Conservation (phyloP, 768 basidiomycete species). For the Boletus pseudo-olivaceus region DNA sequence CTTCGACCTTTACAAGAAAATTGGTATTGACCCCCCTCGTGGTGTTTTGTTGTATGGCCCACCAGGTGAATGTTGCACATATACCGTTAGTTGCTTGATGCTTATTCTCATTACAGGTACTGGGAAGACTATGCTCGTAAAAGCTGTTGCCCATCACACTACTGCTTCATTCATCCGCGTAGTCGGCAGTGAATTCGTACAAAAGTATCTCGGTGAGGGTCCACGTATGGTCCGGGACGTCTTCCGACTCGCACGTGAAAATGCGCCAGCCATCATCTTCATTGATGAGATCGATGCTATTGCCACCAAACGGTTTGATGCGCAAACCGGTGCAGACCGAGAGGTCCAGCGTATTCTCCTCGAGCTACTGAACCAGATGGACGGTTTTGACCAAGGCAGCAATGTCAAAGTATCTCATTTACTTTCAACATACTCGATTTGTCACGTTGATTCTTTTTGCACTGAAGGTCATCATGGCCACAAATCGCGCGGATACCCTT, state of each 20-base stretch:
- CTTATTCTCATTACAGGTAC: slow-evolving; percentile 59
- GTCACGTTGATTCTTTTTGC: background rate
- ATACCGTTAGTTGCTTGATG: background rate
- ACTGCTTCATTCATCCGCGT: slow-evolving; percentile 98
- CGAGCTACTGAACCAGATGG: slow-evolving; percentile 98
- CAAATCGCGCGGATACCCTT: slow-evolving; percentile 96
- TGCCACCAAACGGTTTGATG: slow-evolving; percentile 99
- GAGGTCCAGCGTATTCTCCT: slow-evolving; percentile 98
- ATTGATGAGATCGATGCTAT: slow-evolving; percentile 99
- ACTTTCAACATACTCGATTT: background rate
- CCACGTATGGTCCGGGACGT: slow-evolving; percentile 99
- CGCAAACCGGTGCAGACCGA: slow-evolving; percentile 97
- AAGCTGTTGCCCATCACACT: slow-evolving; percentile 98
- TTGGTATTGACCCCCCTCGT: slow-evolving; percentile 97
- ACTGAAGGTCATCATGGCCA: slow-evolving; percentile 96
- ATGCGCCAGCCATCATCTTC: slow-evolving; percentile 97
- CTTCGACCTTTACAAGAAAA: slow-evolving; percentile 98
- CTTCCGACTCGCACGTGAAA: slow-evolving; percentile 95
- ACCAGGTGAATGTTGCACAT: slow-evolving; percentile 57
- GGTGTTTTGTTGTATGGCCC: slow-evolving; percentile 97
- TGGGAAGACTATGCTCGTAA: slow-evolving; percentile 99
- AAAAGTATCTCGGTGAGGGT: slow-evolving; percentile 99
- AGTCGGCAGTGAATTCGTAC: slow-evolving; percentile 97
- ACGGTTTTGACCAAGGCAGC: slow-evolving; percentile 97
- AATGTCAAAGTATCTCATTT: slow-evolving; percentile 79